These are phyloP conservation scores for Ophiognomonia clavigignenti-juglandacearum DNA, from an alignment of 2,329 filamentous ascomycete genomes.

Conservation along the genomic window DNA sequence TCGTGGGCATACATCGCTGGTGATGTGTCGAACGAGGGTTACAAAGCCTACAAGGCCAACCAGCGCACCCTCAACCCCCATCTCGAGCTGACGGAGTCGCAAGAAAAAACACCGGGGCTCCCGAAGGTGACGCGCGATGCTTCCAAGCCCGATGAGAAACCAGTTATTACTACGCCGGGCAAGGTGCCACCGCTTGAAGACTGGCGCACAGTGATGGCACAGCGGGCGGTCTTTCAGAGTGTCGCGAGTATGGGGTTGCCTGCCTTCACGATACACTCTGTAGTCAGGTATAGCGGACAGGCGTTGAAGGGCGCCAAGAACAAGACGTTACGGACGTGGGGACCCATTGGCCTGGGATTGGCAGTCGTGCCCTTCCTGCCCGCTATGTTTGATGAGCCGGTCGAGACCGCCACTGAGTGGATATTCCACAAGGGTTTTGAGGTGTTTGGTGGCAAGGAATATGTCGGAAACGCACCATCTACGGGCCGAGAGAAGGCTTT, in stretches of 20 bases:
- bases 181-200: constrained; percentile 73
- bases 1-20: constrained; percentile 91
- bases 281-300: constrained; percentile 81
- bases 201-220: constrained; percentile 84
- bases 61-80: constrained; percentile 68
- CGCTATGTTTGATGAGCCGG: constrained; percentile 81
- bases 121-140: background rate
- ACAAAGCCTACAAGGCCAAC: constrained; percentile 89
- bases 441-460: constrained; percentile 58
- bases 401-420: constrained; percentile 90
- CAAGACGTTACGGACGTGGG: constrained; percentile 72
- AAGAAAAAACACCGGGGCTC: constrained; percentile 45
- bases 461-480: constrained; percentile 49
- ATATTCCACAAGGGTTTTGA: constrained; percentile 79
- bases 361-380: constrained; percentile 79
- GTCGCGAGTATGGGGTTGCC: constrained; percentile 91
- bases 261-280: constrained; percentile 88
- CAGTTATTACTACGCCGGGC: constrained; percentile 29
- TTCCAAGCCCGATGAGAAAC: background rate
- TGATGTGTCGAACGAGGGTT: constrained; percentile 89
- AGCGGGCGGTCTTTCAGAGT: constrained; percentile 85
- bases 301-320: constrained; percentile 84
- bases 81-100: constrained; percentile 45
- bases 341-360: constrained; percentile 79
- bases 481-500: constrained; percentile 49